phyloP scores from a whole-genome alignment of 139 green algal species.

The Desmodesmus armatus region DNA sequence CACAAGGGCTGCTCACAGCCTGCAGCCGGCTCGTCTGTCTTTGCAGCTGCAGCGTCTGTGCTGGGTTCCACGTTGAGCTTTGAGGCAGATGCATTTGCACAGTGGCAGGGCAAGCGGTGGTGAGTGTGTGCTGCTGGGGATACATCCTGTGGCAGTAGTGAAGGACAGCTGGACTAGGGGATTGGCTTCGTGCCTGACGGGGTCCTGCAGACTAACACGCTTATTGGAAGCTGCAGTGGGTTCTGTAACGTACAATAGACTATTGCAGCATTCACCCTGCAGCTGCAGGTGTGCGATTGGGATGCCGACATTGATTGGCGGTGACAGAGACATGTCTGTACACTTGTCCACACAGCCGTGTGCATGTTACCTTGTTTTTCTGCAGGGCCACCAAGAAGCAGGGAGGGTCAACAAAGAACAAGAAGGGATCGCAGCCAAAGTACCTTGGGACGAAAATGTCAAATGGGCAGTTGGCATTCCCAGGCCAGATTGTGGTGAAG shows the following conservation, averaged over 20 bases:
- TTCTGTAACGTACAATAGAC: no score
- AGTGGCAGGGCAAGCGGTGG: constrained; percentile 40
- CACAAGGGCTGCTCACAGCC: background rate
- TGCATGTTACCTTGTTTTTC: no score
- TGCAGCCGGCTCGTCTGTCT: background rate
- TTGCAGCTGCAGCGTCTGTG: constrained; percentile 20
- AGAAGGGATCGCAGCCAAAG: constrained; percentile 85
- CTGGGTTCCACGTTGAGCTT: constrained; percentile 26
- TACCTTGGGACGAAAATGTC: constrained; percentile 93
- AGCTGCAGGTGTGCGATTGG: background rate
- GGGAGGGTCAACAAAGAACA: constrained; percentile 80
- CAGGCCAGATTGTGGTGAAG: constrained; percentile 94
- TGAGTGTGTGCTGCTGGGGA: no score
- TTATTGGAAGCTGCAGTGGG: no score
- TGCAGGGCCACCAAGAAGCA: constrained; percentile 73
- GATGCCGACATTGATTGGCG: no score
- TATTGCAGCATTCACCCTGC: background rate
- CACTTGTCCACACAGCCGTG: no score
- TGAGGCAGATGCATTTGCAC: constrained; percentile 19
- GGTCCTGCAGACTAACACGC: no score
- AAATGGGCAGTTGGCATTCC: constrained; percentile 78
- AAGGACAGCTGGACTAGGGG: no score
- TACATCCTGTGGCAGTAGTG: no score
- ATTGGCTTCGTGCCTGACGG: no score
- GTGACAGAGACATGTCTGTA: no score